A percentile compares a stretch with the other conserved stretches of the same genome.
Evolutionary conservation across 75 land plant genomes (phyloP).

Genomic region (Pseudotsuga menziesii): DNA sequence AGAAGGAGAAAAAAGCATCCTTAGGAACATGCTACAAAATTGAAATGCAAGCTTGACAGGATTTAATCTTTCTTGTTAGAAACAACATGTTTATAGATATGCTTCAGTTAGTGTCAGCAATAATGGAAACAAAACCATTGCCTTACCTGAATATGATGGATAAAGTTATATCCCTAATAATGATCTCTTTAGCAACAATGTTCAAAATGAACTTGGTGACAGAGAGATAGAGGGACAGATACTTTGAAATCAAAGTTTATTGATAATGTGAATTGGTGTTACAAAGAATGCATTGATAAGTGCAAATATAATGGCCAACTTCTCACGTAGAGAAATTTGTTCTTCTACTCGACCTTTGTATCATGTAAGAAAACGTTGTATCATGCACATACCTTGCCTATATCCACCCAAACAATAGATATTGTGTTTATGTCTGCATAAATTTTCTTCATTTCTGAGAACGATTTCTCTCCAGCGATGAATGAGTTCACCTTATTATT

Average conservation of each 20-base stretch:
- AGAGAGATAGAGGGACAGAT: not conserved
- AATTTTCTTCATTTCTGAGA: slow-evolving; percentile 1
- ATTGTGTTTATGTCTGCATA: not conserved
- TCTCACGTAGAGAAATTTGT: not conserved
- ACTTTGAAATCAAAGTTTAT: not conserved
- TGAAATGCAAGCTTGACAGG: too few relatives aligned
- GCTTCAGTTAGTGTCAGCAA: not conserved
- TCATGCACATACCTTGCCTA: not conserved
- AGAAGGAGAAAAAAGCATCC: too few relatives aligned
- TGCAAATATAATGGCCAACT: not conserved
- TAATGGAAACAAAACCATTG: slow-evolving; percentile 12
- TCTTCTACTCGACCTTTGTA: not conserved
- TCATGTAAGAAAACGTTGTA: not conserved
- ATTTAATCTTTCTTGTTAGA: too few relatives aligned
- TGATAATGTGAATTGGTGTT: not conserved
- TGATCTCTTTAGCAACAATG: slow-evolving; percentile 14
- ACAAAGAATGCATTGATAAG: not conserved
- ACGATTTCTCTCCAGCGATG: not conserved
- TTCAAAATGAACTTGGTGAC: slow-evolving; percentile 16
- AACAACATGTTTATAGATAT: not conserved
- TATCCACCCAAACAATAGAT: not conserved
- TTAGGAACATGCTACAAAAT: too few relatives aligned
- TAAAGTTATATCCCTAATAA: slow-evolving; percentile 11
- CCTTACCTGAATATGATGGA: slow-evolving; percentile 10
- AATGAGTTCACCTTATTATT: slow-evolving; percentile 11